These are phyloP conservation scores for Chaetomiaceae sp. DNA, from an alignment of 2,329 filamentous ascomycete species.

Conservation along the genomic window DNA sequence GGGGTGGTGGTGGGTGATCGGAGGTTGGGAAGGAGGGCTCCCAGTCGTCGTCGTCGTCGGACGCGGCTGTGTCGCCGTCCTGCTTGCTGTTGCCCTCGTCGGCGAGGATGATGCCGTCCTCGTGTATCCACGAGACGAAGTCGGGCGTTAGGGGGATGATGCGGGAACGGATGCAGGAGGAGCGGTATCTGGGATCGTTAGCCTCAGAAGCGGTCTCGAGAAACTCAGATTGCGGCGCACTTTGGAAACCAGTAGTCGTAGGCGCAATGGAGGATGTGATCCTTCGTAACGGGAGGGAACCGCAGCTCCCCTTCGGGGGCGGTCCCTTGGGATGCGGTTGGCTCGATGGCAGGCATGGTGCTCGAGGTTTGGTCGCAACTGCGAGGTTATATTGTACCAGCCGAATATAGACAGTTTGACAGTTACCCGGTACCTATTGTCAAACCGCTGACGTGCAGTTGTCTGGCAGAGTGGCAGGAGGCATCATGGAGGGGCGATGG, in stretches of 20 bases:
- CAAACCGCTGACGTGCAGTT: too few species aligned
- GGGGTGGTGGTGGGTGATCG: constrained; percentile 28
- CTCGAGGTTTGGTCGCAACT: background rate
- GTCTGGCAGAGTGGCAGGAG: too few species aligned
- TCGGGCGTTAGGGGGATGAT: constrained; percentile 70
- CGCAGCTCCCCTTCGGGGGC: constrained; percentile 40
- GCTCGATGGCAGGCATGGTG: constrained; percentile 33
- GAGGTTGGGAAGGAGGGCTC: constrained; percentile 37
- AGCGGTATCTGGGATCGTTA: constrained; percentile 58
- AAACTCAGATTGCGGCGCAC: constrained; percentile 37
- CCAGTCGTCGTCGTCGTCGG: constrained; percentile 53
- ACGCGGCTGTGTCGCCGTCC: constrained; percentile 39
- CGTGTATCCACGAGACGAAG: constrained; percentile 82
- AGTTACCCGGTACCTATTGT: too few species aligned
- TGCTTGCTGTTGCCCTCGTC: constrained; percentile 47
- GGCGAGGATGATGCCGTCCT: constrained; percentile 87
- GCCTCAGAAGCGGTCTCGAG: background rate
- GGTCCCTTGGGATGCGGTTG: constrained; percentile 21
- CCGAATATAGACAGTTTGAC: too few species aligned
- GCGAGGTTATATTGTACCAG: background rate
- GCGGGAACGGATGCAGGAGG: constrained; percentile 77
- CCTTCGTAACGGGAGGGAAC: constrained; percentile 79
- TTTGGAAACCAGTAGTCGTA: constrained; percentile 88
- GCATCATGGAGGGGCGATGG: background rate
- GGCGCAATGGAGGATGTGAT: constrained; percentile 90